Conservation (phyloP, 73 alveolate genomes). For the Tetrahymena malaccensis region DNA sequence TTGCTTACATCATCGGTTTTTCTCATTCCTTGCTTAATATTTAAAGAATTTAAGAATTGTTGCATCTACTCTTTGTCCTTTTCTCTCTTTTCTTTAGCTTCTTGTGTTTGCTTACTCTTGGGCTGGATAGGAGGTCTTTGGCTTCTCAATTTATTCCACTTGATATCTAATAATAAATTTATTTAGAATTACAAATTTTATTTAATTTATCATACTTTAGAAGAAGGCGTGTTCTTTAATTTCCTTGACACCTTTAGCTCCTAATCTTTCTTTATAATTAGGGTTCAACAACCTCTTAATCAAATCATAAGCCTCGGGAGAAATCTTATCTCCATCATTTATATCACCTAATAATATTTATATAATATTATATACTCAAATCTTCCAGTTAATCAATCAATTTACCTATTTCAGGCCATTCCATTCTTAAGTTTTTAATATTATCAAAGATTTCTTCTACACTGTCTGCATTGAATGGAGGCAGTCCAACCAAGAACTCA, state of each 20-base stretch:
- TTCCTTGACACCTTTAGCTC: conserved; percentile 71
- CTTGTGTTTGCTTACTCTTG: conserved; percentile 3
- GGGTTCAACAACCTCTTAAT: conserved; percentile 61
- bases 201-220: conserved; percentile 16
- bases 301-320: conserved; percentile 80
- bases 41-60: conserved; percentile 12
- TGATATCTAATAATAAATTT: background rate
- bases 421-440: conserved; percentile 44
- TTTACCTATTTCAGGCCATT: conserved; percentile 43
- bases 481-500: conserved; percentile 57
- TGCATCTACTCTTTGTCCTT: conserved; percentile 27
- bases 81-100: conserved; percentile 25
- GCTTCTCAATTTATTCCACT: background rate
- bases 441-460: conserved; percentile 55
- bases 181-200: no score
- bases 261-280: conserved; percentile 77
- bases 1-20: conserved; percentile 11
- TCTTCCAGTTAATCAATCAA: background rate
- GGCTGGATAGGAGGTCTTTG: conserved; percentile 14
- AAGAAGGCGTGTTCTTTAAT: conserved; percentile 81
- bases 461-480: conserved; percentile 56
- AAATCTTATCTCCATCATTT: conserved; percentile 59
- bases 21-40: background rate
- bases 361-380: background rate
- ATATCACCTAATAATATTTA: background rate